Percentiles rank a stretch among this genome's conserved stretches.
Evolutionary conservation across 495 filamentous ascomycete genomes (phyloP).

Genomic region (Pseudoneurospora amorphoporcata): DNA sequence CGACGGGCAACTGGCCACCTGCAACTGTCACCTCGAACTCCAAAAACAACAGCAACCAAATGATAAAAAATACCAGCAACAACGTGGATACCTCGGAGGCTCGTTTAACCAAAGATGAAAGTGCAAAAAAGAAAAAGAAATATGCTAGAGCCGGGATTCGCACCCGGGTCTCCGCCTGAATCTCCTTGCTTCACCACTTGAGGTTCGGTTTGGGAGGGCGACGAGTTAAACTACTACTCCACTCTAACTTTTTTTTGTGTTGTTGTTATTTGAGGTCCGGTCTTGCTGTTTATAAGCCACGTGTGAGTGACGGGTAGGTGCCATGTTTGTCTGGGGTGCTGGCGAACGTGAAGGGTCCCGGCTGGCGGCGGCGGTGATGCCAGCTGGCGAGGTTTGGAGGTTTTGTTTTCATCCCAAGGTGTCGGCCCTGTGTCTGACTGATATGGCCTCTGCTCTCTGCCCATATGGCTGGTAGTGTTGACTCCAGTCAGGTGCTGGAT

Average conservation of each 20-base stretch:
- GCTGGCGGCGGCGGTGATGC: background rate
- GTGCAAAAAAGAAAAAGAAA: background rate
- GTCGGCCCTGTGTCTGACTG: no score
- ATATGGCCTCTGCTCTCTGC: background rate
- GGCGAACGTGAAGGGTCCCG: background rate
- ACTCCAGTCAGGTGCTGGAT: background rate
- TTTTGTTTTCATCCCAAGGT: background rate
- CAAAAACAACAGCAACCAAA: background rate
- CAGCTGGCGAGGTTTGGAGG: background rate
- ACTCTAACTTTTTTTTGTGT: slow-evolving; percentile 7
- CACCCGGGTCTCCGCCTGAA: slow-evolving; percentile 15
- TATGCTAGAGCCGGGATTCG: slow-evolving; percentile 16
- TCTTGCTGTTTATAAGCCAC: background rate
- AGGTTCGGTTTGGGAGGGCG: slow-evolving; percentile 12
- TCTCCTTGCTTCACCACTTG: background rate
- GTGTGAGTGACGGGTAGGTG: background rate
- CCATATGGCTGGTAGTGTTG: background rate
- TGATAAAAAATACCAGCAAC: background rate
- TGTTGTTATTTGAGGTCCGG: background rate
- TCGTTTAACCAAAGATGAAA: background rate
- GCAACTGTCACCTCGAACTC: background rate
- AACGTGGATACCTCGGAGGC: background rate
- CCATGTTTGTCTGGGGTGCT: background rate
- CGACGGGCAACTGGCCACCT: background rate
- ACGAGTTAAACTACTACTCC: slow-evolving; percentile 22